A percentile compares a stretch with the other conserved stretches of the same genome.
phyloP scores from a whole-genome alignment of 164 flowering plant genomes.

The Protea cynaroides region DNA sequence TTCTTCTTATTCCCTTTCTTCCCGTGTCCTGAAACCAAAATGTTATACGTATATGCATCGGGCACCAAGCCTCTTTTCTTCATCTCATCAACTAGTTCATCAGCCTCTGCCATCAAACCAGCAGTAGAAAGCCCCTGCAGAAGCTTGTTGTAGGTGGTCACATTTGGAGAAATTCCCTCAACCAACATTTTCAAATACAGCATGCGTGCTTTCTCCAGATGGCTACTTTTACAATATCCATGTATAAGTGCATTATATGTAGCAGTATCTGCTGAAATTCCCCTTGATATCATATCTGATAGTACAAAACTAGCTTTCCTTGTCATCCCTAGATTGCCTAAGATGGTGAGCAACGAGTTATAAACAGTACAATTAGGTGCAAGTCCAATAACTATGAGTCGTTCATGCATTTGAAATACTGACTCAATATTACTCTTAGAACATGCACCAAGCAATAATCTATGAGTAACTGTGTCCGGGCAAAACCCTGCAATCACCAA shows the following conservation, averaged over 20 bases:
- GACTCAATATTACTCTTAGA: conserved; percentile 36
- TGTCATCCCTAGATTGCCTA: conserved; percentile 80
- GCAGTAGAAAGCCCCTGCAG: conserved; percentile 39
- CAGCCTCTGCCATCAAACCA: conserved; percentile 51
- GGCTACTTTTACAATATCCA: conserved; percentile 65
- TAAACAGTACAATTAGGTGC: conserved; percentile 32
- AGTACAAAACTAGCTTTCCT: conserved; percentile 47
- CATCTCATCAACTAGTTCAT: conserved; percentile 48
- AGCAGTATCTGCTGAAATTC: conserved; percentile 44
- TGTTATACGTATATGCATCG: conserved; percentile 52
- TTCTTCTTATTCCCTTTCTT: conserved; percentile 61
- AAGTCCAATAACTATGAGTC: conserved; percentile 57
- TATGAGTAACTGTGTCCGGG: conserved; percentile 45
- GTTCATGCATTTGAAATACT: conserved; percentile 54
- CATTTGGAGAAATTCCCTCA: conserved; percentile 55
- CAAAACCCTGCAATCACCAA: conserved; percentile 35
- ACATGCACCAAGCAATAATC: conserved; percentile 47
- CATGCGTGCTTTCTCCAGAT: conserved; percentile 43
- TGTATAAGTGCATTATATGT: conserved; percentile 72
- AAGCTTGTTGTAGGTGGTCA: conserved; percentile 61
- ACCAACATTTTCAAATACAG: conserved; percentile 49
- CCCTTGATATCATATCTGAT: conserved; percentile 51
- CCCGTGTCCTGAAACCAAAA: conserved; percentile 62
- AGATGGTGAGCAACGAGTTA: conserved; percentile 50
- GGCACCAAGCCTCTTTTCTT: conserved; percentile 49